Percentiles rank a stretch among this genome's conserved stretches.
These are phyloP conservation scores for Russula abietina DNA, from an alignment of 768 basidiomycete species.

Conservation along the genomic window DNA sequence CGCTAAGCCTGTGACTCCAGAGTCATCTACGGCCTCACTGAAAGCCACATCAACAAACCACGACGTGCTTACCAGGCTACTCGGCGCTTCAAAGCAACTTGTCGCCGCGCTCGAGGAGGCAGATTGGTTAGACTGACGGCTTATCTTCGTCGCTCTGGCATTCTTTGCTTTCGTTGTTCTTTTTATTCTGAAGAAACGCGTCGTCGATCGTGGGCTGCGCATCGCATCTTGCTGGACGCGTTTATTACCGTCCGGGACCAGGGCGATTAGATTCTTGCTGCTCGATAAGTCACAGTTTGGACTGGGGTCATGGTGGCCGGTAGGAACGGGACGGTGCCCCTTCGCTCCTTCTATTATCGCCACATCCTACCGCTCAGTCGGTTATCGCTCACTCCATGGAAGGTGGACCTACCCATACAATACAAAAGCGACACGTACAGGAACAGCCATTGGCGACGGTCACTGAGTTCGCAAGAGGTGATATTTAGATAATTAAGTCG, in stretches of 20 bases:
- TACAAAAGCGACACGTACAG: no score
- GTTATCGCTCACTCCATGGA: no score
- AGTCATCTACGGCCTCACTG: no score
- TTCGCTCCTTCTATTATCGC: no score
- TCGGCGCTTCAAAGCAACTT: conserved; percentile 76
- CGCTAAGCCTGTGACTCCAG: no score
- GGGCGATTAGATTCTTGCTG: background rate
- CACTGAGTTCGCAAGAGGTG: no score
- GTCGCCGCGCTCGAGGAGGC: conserved; percentile 84
- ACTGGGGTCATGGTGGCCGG: no score
- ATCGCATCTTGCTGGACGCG: conserved; percentile 84
- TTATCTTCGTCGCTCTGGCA: conserved; percentile 71
- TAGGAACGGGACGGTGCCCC: no score
- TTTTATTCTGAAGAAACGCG: conserved; percentile 83
- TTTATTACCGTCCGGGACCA: conserved; percentile 37
- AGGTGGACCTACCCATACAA: no score
- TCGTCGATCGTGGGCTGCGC: conserved; percentile 71
- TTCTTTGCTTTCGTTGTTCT: conserved; percentile 83
- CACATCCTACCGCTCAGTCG: no score
- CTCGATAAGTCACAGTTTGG: background rate
- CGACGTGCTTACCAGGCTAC: conserved; percentile 61
- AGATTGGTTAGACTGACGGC: conserved; percentile 86
- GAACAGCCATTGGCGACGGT: no score
- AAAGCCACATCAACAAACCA: conserved; percentile 70
- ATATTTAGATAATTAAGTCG: no score